Conservation (phyloP, 768 basidiomycete species). For the Leccinellum luteum region DNA sequence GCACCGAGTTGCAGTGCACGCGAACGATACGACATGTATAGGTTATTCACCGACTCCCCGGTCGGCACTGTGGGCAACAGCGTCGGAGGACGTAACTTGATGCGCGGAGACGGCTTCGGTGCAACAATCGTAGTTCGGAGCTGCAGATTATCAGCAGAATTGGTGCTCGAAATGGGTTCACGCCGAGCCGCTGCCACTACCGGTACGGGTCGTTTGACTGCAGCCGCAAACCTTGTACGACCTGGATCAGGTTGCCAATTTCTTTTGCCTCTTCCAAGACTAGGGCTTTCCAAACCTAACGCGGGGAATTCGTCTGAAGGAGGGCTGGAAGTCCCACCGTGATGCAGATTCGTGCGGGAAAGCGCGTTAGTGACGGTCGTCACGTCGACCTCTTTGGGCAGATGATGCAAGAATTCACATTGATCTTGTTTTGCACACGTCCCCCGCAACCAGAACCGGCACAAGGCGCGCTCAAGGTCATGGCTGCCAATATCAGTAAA, state of each 20-base stretch:
- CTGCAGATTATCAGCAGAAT: constrained; percentile 58
- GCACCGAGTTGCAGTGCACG: constrained; percentile 91
- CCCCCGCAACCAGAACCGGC: constrained; percentile 97
- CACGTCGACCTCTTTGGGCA: constrained; percentile 84
- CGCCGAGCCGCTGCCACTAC: constrained; percentile 28
- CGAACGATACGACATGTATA: constrained; percentile 89
- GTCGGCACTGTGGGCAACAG: constrained; percentile 88
- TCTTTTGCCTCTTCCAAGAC: constrained; percentile 40
- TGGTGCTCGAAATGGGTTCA: constrained; percentile 44
- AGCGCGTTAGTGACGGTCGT: constrained; percentile 65
- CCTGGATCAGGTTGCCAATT: constrained; percentile 69
- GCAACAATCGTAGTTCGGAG: constrained; percentile 70
- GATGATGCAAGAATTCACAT: constrained; percentile 94
- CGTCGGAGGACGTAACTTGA: constrained; percentile 79
- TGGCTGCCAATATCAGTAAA: constrained; percentile 52
- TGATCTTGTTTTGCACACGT: constrained; percentile 95
- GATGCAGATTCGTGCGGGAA: constrained; percentile 60
- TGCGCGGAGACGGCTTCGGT: constrained; percentile 77
- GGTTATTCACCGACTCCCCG: constrained; percentile 69
- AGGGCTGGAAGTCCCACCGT: constrained; percentile 24
- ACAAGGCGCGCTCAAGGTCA: constrained; percentile 90
- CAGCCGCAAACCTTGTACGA: constrained; percentile 85
- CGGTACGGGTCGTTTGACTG: constrained; percentile 68
- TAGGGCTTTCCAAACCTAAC: constrained; percentile 46
- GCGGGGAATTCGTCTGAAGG: constrained; percentile 68